Conservation (phyloP, 768 basidiomycete species). For the Leccinum imitatum region DNA sequence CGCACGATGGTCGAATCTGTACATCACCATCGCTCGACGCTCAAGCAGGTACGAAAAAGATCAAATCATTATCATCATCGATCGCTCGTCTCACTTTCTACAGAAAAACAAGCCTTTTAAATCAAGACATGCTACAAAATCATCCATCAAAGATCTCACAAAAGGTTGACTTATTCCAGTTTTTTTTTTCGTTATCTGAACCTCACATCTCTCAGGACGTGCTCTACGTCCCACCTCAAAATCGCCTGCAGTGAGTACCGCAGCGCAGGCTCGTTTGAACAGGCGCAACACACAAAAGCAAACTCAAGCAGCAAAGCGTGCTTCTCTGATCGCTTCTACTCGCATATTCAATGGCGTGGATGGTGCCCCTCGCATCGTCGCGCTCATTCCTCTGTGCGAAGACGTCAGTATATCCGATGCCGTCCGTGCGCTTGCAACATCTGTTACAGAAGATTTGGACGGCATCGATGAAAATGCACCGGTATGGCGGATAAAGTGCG, state of each 20-base stretch:
- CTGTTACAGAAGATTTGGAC: conserved; percentile 48
- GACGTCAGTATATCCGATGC: conserved; percentile 57
- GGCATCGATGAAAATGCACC: conserved; percentile 7
- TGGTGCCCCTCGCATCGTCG: conserved; percentile 81
- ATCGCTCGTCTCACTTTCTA: background rate
- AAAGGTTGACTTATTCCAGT: conserved; percentile 55
- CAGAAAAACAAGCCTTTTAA: conserved; percentile 93
- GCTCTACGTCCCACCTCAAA: conserved; percentile 57
- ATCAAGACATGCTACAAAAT: conserved; percentile 86
- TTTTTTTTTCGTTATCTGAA: background rate
- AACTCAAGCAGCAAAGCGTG: conserved; percentile 68
- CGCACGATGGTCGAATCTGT: conserved; percentile 28
- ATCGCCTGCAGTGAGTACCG: conserved; percentile 44
- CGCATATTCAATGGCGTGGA: conserved; percentile 79
- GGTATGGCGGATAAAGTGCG: conserved; percentile 69
- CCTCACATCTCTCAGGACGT: conserved; percentile 45
- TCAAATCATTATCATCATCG: background rate
- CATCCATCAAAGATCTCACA: conserved; percentile 75
- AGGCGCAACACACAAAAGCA: conserved; percentile 87
- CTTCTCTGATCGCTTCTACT: conserved; percentile 63
- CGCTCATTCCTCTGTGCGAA: conserved; percentile 78
- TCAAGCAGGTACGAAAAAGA: conserved; percentile 67
- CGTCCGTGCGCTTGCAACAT: conserved; percentile 55
- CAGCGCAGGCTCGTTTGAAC: conserved; percentile 73
- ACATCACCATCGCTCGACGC: conserved; percentile 73